phyloP scores from a whole-genome alignment of 768 basidiomycete genomes.

The Rhodosporidiobolus sp. region DNA sequence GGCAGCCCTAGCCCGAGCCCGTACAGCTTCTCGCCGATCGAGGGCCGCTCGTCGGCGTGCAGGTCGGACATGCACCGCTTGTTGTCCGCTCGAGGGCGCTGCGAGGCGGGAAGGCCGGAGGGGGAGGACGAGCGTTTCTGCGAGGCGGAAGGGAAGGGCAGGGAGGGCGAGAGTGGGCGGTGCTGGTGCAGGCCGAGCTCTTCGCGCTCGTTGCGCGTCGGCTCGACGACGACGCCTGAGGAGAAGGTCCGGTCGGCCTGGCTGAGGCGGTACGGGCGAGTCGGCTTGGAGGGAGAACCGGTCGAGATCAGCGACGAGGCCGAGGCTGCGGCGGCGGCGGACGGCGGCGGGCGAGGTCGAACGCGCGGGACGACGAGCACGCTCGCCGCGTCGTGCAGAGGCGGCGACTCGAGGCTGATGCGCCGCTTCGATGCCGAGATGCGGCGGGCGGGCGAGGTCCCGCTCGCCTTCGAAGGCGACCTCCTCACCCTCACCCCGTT shows the following conservation, averaged over 20 bases:
- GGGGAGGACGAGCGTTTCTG: too few relatives aligned
- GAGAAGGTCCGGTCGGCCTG: conserved; percentile 1
- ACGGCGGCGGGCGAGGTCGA: background rate
- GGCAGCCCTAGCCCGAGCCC: conserved; percentile 14
- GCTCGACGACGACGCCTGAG: conserved; percentile 12
- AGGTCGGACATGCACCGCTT: conserved; percentile 43
- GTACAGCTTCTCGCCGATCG: conserved; percentile 2
- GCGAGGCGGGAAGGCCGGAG: background rate
- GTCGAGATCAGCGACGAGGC: background rate
- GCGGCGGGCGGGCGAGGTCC: conserved; percentile 14
- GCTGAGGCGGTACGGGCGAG: conserved; percentile 1
- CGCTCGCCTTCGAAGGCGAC: conserved; percentile 9
- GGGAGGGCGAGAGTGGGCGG: background rate
- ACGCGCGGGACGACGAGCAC: conserved; percentile 15
- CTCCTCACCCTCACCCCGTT: background rate
- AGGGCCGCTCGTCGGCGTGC: conserved; percentile 8
- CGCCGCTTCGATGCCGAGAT: background rate
- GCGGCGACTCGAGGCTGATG: conserved; percentile 8
- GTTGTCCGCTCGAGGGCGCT: conserved; percentile 26
- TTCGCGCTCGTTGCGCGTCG: conserved; percentile 15
- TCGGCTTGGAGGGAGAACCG: background rate
- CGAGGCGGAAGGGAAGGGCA: conserved; percentile 11
- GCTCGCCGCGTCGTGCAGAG: background rate
- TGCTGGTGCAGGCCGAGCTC: conserved; percentile 4
- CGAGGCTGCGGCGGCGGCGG: background rate